Conservation (phyloP, 495 filamentous ascomycete genomes). For the Massariosphaeria phaeospora region DNA sequence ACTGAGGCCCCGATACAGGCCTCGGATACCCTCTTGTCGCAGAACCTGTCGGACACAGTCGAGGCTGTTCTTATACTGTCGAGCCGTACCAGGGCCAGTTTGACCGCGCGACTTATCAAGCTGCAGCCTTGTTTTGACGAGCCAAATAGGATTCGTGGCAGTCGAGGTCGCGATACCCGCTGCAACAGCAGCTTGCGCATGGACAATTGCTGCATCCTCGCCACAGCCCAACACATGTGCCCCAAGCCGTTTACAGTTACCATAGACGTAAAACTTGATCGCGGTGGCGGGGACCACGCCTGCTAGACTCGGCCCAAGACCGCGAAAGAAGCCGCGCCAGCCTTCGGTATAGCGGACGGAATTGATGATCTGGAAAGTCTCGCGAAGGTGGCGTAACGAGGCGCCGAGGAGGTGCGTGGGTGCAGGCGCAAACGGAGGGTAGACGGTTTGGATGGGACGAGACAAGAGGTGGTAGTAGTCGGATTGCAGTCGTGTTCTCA, state of each 20-base stretch:
- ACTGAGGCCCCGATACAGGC: not conserved
- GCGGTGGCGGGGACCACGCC: conserved; percentile 4
- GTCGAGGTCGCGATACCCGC: not conserved
- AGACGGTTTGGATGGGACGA: not conserved
- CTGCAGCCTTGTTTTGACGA: conserved; percentile 10
- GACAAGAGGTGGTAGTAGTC: not conserved
- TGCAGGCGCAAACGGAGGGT: not conserved
- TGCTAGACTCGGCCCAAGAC: conserved; percentile 8
- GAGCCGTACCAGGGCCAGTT: no score
- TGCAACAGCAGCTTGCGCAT: conserved; percentile 11
- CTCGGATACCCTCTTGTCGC: not conserved
- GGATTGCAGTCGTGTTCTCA: conserved; percentile 3
- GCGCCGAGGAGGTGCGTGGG: not conserved
- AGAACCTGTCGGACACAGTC: not conserved
- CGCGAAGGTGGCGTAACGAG: not conserved
- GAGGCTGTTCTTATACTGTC: no score
- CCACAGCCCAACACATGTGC: not conserved
- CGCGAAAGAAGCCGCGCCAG: conserved; percentile 10
- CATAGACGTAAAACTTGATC: conserved; percentile 6
- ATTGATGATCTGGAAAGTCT: conserved; percentile 3
- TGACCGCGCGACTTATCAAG: no score
- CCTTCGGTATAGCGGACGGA: conserved; percentile 8
- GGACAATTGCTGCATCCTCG: conserved; percentile 6
- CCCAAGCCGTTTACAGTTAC: conserved; percentile 8
- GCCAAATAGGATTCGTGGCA: conserved; percentile 8